Conservation (phyloP, 2,329 filamentous ascomycete genomes). For the Phialophora chinensis region DNA sequence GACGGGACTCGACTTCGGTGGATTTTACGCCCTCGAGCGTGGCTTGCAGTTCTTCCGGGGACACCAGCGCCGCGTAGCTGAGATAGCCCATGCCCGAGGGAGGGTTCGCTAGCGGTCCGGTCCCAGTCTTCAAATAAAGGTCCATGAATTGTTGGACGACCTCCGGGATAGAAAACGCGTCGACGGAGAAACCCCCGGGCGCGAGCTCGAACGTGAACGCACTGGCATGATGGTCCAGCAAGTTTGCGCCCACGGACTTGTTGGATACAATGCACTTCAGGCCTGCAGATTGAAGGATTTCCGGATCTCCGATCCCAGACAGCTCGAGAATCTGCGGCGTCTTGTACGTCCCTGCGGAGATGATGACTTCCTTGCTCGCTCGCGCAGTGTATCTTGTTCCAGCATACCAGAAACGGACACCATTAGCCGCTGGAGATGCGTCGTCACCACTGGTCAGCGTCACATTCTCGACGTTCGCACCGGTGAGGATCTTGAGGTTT, state of each 20-base stretch:
- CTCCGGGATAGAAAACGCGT: slow-evolving; percentile 17
- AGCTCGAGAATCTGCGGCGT: slow-evolving; percentile 69
- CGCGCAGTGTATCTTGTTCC: slow-evolving; percentile 42
- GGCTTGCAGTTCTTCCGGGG: slow-evolving; percentile 14
- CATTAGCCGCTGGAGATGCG: slow-evolving; percentile 50
- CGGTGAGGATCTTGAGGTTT: slow-evolving; percentile 55
- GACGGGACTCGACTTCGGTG: neutral
- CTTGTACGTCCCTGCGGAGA: slow-evolving; percentile 64
- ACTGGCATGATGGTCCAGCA: slow-evolving; percentile 60
- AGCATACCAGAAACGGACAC: slow-evolving; percentile 47
- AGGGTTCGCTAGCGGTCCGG: slow-evolving; percentile 17
- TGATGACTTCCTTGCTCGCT: slow-evolving; percentile 54
- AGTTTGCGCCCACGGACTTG: slow-evolving; percentile 67
- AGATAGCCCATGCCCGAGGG: slow-evolving; percentile 22
- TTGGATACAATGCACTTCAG: slow-evolving; percentile 62
- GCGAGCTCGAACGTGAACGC: slow-evolving; percentile 21
- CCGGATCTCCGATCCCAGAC: slow-evolving; percentile 64
- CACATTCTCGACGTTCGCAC: slow-evolving; percentile 55
- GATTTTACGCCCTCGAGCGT: slow-evolving; percentile 9
- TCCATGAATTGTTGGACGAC: slow-evolving; percentile 20
- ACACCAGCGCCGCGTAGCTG: slow-evolving; percentile 17
- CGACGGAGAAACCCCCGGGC: slow-evolving; percentile 19
- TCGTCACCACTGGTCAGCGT: slow-evolving; percentile 44
- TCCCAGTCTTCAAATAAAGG: slow-evolving; percentile 13
- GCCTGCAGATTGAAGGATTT: slow-evolving; percentile 58